phyloP scores from a whole-genome alignment of 495 filamentous ascomycete genomes.

The Talaromyces wortmannii region DNA sequence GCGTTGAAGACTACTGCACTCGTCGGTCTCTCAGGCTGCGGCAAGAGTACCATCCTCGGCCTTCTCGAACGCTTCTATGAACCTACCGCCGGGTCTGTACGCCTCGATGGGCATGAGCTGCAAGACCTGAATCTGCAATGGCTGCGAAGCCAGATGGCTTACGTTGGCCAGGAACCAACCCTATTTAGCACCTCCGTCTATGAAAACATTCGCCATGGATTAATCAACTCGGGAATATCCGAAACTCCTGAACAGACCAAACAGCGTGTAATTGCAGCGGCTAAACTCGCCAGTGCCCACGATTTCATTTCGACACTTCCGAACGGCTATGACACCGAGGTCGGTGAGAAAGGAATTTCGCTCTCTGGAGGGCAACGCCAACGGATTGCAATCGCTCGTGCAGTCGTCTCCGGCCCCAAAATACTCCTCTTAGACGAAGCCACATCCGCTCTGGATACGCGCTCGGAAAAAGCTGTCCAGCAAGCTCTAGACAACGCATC shows the following conservation, averaged over 20 bases:
- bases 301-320: slow-evolving; percentile 79
- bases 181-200: slow-evolving; percentile 79
- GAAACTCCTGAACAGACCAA: slow-evolving; percentile 28
- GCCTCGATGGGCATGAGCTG: slow-evolving; percentile 80
- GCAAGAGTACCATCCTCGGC: slow-evolving; percentile 90
- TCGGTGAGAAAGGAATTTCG: slow-evolving; percentile 88
- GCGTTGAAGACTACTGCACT: slow-evolving; percentile 85
- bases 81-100: slow-evolving; percentile 70
- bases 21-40: slow-evolving; percentile 82
- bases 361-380: slow-evolving; percentile 95
- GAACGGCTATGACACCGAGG: slow-evolving; percentile 87
- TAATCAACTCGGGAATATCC: slow-evolving; percentile 77
- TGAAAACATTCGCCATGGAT: slow-evolving; percentile 77
- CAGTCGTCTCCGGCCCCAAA: slow-evolving; percentile 90
- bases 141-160: slow-evolving; percentile 82
- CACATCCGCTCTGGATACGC: slow-evolving; percentile 91
- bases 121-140: slow-evolving; percentile 77
- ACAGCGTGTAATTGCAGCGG: slow-evolving; percentile 73
- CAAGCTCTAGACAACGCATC: slow-evolving; percentile 82
- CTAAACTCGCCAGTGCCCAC: slow-evolving; percentile 87
- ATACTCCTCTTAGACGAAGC: slow-evolving; percentile 93
- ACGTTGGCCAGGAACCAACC: slow-evolving; percentile 73
- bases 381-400: slow-evolving; percentile 82
- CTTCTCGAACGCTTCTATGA: slow-evolving; percentile 91
- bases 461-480: slow-evolving; percentile 90